Percentiles rank a stretch among this genome's conserved stretches.
phyloP scores from a whole-genome alignment of 306 rosid genomes.

The Datisca glomerata region DNA sequence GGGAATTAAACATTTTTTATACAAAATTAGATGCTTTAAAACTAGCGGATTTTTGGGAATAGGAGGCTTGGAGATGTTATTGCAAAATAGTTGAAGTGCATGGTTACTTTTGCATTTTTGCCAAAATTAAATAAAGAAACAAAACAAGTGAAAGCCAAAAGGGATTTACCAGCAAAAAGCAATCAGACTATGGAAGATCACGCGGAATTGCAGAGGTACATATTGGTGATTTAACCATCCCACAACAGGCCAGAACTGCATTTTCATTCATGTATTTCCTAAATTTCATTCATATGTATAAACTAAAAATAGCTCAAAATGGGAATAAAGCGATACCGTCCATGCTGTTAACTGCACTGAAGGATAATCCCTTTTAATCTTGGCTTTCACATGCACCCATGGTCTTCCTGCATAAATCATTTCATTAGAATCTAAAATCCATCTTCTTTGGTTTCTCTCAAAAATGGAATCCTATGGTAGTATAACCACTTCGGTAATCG shows the following conservation, averaged over 20 bases:
- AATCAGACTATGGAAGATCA: conserved; percentile 59
- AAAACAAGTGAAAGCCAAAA: neutral
- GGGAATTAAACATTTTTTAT: neutral
- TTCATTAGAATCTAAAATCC: conserved; percentile 1
- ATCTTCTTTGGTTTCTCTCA: neutral
- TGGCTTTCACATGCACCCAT: conserved; percentile 75
- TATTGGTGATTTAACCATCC: conserved; percentile 89
- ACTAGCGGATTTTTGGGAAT: too few relatives aligned
- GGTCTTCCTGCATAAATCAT: conserved; percentile 48
- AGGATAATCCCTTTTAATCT: conserved; percentile 77
- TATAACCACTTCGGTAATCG: too few relatives aligned
- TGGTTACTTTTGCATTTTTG: too few relatives aligned
- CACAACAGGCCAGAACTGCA: conserved; percentile 86
- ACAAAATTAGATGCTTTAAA: neutral
- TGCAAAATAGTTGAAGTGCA: neutral
- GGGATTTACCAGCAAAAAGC: conserved; percentile 70
- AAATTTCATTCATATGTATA: neutral
- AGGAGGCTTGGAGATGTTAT: too few relatives aligned
- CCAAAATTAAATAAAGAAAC: too few relatives aligned
- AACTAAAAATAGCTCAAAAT: neutral
- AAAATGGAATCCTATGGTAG: neutral
- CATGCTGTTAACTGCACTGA: conserved; percentile 68
- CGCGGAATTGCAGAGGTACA: conserved; percentile 82
- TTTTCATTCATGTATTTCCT: conserved; percentile 8
- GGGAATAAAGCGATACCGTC: conserved; percentile 50